Evolutionary conservation across 1,139 yeast genomes (phyloP), one percentile per base, ranked within the genome.

Genomic region (Arxiozyma telluris): DNA sequence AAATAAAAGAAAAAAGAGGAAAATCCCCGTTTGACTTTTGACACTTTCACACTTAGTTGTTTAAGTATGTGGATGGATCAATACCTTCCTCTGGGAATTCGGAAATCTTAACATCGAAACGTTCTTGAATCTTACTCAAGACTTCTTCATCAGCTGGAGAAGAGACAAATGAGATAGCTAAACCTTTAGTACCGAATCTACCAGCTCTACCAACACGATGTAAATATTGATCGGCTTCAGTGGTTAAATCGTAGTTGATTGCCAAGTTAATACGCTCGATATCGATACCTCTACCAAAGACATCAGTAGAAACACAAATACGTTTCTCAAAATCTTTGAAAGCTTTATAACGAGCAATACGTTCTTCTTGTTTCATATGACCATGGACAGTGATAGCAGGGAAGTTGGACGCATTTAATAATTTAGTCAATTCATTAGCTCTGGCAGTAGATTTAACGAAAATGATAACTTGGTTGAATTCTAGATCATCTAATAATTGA

Each of bases 131-230:
- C 76, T 89, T 87, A 68, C 82, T 89, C 73, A 94, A 80, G 53
- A 91, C 88, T 75, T 86, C 89, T 73, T 89, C 90, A 69, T 93
- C 98, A 61, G 84, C 94, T 65, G 83, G 86, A 57, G 83, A 78
- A 45, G 95, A 80, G 54, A 93, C 96, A 64, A 93, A 87, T 51
- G 97, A 89, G 58, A 93, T 80, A 54, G 97, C 96, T 67, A 93
- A 83, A 76, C 98, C 98, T 78, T 93, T 93, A 71, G 98, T 93
- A 79, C 98, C 98, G 68, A 93, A 93, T 81, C 98, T 90, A 76
- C 98, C 98, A 64, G 98, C 98, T 83, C 98, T 90, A 71, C 98
- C 98, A 59, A 93, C 98, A 78, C 98, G 88, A 79, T 93, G 98
- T 71, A 93, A 82, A 76, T 93, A 93, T 75, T 93, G 97, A 75